Evolutionary conservation across 108 stramenopile genomes (phyloP), one percentile per base, ranked within the genome.

Genomic region (Fragilariopsis cylindrus): DNA sequence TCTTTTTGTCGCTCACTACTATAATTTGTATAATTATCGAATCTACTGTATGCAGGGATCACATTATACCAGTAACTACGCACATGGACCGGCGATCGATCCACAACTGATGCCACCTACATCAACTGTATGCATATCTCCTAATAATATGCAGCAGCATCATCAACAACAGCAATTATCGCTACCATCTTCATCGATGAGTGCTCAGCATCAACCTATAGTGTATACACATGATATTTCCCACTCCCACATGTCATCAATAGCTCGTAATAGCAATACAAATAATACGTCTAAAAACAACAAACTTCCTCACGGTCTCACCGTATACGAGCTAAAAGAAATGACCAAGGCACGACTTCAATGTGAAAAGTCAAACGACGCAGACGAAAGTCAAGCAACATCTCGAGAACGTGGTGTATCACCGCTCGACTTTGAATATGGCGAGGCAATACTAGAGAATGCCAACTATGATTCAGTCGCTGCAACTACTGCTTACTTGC

Each of bases 301-400:
- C 71, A 92, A 92, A 62, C 76, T 97, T 45, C 92, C 94, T 56
- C 96, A 95, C 69, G 94, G 96, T 18, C 81, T 97, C 41, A 97
- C 96, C 4, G 96, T 97, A 8, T 87, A 94, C 65, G 96, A 97
- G 79, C 82, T 97, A 55, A 97, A 97, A 74, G 92, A 95, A 75
- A 91, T 97, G 92, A 97, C 96, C 13, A 89, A 90, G 70, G 92
- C 94, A 13, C 69, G 94, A 52, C 85, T 92, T 30, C 91, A 93
- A 43, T 85, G 85, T 0, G 77, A 78, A 18, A 60, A 60, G 58
- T 56, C 40, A 4, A 15, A 48, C 8, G 68, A 65, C 45, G 9
- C 19, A 6, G 73, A 54, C 18, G 16, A 40, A 49, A 21, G 16
- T 30, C 49, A 54, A 69, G 54, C 16, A 16, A 12, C 18, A 13